Percentiles rank a stretch among this genome's conserved stretches.
These are phyloP conservation scores for Amesomyces nigricolor DNA, from an alignment of 2,329 filamentous ascomycete species.

Conservation along the genomic window DNA sequence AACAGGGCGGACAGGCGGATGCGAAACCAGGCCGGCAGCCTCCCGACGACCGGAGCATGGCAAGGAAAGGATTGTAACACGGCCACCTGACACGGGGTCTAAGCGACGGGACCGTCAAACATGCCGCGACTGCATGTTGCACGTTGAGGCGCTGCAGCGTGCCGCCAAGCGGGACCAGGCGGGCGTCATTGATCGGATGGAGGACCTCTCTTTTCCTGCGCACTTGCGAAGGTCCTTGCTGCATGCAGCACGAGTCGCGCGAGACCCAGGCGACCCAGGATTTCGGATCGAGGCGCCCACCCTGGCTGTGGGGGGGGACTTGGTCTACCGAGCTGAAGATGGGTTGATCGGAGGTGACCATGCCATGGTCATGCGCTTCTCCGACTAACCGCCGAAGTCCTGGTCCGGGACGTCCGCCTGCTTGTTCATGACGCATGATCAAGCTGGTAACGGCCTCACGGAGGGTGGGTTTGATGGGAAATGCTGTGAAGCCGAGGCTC, in stretches of 20 bases:
- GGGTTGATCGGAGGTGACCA: background rate
- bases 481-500: background rate
- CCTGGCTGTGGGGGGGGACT: background rate
- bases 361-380: background rate
- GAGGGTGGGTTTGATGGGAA: background rate
- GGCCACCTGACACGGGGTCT: constrained; percentile 10
- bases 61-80: constrained; percentile 2
- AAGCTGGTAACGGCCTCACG: background rate
- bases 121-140: constrained; percentile 10
- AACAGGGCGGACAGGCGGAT: background rate
- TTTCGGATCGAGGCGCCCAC: constrained; percentile 14
- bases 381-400: constrained; percentile 2
- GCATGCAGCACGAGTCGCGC: constrained; percentile 11
- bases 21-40: background rate
- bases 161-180: constrained; percentile 12
- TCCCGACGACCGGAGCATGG: background rate
- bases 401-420: background rate
- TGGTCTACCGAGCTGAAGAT: background rate
- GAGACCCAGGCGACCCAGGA: constrained; percentile 11
- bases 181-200: constrained; percentile 3
- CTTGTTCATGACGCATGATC: background rate
- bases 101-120: background rate
- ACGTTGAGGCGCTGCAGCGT: constrained; percentile 15
- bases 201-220: background rate
- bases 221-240: background rate